Evolutionary conservation across 768 basidiomycete species (phyloP).

Genomic region (Arthromyces matolae): DNA sequence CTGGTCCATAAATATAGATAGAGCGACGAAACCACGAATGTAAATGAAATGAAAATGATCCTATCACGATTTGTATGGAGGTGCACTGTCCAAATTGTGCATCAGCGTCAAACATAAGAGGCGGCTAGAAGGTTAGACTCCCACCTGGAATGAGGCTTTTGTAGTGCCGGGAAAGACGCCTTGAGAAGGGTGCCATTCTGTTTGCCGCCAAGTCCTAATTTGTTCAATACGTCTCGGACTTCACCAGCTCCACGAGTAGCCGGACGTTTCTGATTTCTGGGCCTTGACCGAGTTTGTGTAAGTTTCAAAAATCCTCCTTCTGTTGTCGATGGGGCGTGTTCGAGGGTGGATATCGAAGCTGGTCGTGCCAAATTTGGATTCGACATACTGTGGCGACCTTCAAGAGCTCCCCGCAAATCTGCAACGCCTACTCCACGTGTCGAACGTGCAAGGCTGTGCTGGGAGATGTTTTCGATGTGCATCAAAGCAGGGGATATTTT

Average conservation of each 20-base stretch:
- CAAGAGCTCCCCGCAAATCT: constrained; percentile 84
- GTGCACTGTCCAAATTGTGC: constrained; percentile 1
- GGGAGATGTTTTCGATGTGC: constrained; percentile 87
- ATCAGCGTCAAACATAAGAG: neutral
- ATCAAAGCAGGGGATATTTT: constrained; percentile 84
- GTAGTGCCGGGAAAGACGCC: constrained; percentile 62
- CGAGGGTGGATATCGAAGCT: constrained; percentile 74
- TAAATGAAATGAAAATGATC: neutral
- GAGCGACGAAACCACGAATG: constrained; percentile 2
- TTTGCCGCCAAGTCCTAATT: constrained; percentile 73
- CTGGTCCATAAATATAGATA: constrained; percentile 7
- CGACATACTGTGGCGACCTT: constrained; percentile 80
- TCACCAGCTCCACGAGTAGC: constrained; percentile 56
- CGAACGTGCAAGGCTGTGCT: constrained; percentile 79
- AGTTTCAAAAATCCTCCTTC: constrained; percentile 38
- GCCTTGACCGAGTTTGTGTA: constrained; percentile 51
- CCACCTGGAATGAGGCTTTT: constrained; percentile 37
- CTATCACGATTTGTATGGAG: constrained; percentile 16
- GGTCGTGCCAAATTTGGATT: constrained; percentile 67
- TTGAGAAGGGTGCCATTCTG: constrained; percentile 61
- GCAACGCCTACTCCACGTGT: constrained; percentile 81
- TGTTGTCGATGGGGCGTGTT: constrained; percentile 55
- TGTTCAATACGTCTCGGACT: constrained; percentile 78
- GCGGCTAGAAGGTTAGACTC: neutral
- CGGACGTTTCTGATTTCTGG: constrained; percentile 46